A percentile compares a stretch with the other conserved stretches of the same genome.
Evolutionary conservation across 192 early-diverging fungal genomes (phyloP).

Genomic region (Backusella tuberculispora): DNA sequence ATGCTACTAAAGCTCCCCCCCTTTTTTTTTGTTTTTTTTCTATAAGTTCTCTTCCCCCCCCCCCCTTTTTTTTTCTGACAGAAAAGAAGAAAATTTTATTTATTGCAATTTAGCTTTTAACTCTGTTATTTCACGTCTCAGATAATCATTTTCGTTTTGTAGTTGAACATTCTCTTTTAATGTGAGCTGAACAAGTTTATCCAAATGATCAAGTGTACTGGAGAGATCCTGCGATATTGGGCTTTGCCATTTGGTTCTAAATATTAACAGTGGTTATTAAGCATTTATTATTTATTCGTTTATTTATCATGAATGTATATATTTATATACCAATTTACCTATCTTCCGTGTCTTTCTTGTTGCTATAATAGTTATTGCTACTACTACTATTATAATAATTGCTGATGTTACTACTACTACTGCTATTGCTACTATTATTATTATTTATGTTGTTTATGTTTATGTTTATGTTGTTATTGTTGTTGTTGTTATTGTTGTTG

Average conservation of each 20-base stretch:
- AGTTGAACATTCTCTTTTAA: constrained; percentile 20
- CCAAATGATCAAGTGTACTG: constrained; percentile 17
- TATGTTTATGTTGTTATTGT: neutral
- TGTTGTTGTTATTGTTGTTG: neutral
- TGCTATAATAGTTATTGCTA: constrained; percentile 2
- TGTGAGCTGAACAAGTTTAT: constrained; percentile 29
- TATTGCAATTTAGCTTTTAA: constrained; percentile 13
- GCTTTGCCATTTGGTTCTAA: neutral
- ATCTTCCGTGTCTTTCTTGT: neutral
- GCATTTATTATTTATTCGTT: neutral
- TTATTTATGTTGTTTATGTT: neutral
- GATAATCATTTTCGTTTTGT: constrained; percentile 28
- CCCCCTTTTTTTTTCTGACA: too few relatives aligned
- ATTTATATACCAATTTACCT: neutral
- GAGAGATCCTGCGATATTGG: constrained; percentile 8
- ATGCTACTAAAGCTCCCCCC: neutral
- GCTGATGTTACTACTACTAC: neutral
- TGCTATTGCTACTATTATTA: neutral
- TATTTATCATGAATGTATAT: neutral
- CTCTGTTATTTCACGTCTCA: constrained; percentile 28
- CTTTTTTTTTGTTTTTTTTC: too few relatives aligned
- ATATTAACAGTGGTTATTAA: neutral
- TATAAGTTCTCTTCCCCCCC: too few relatives aligned
- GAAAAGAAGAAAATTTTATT: neutral
- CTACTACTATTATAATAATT: neutral